These are phyloP conservation scores for Trichosporon asahii DNA, from an alignment of 1,284 basidiomycete species.

Conservation along the genomic window DNA sequence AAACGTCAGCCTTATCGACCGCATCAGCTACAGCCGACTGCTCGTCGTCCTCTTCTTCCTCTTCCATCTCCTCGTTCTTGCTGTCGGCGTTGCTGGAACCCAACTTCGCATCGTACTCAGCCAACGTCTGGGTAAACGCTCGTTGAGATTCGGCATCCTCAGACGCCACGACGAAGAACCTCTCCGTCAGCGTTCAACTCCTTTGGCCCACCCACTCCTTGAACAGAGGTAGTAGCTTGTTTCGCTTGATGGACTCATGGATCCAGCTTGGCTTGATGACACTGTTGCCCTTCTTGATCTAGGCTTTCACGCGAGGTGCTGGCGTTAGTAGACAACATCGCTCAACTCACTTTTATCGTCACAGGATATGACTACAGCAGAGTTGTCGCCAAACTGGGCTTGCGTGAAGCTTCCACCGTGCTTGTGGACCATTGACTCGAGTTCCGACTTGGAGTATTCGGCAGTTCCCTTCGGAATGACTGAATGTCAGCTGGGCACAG, in stretches of 20 bases:
- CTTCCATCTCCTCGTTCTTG: background rate
- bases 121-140: conserved; percentile 40
- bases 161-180: conserved; percentile 47
- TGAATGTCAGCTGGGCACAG: conserved; percentile 5
- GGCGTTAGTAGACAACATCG: background rate
- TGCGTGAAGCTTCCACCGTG: conserved; percentile 73
- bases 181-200: conserved; percentile 17
- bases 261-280: conserved; percentile 78
- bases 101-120: conserved; percentile 31
- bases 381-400: conserved; percentile 45
- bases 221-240: conserved; percentile 59
- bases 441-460: conserved; percentile 34
- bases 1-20: background rate
- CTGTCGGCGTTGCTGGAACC: conserved; percentile 8
- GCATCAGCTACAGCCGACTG: conserved; percentile 39
- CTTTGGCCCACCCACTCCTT: conserved; percentile 59
- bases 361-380: conserved; percentile 57
- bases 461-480: conserved; percentile 64
- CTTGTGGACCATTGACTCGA: conserved; percentile 59
- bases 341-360: conserved; percentile 42
- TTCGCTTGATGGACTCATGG: conserved; percentile 65
- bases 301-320: conserved; percentile 53
- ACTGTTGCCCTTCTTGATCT: conserved; percentile 58
- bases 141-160: conserved; percentile 35
- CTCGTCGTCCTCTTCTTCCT: conserved; percentile 44